Evolutionary conservation across 2,329 filamentous ascomycete genomes (phyloP), one percentile per base, ranked within the genome.

Genomic region (Arthrobotrys sphaeroides): DNA sequence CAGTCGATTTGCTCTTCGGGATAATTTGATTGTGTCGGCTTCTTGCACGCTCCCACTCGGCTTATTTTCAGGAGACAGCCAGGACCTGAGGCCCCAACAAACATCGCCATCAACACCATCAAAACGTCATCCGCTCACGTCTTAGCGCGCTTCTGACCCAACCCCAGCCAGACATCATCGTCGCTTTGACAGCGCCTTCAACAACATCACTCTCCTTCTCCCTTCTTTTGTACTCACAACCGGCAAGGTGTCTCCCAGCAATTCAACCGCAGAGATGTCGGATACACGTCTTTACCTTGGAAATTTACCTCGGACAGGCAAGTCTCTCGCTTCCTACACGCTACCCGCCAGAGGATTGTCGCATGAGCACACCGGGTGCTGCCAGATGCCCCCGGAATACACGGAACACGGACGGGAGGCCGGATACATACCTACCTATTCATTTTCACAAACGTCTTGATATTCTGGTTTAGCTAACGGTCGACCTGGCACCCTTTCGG

Each of bases 221-320:
- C 20, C 31, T 18, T 18, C n/a, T 26, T 43, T 24, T 20, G 3
- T 26, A 31, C 5, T 28, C 18, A 28, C 38, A 33, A 66, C 55
- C 62, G 45, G n/a, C 70, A 68, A 55, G 16, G 40, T 47, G 55
- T 67, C 55, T 36, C 53, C 59, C 24, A 47, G n/a, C 16, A 40
- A 57, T 55, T 33, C 47, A 16, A 13, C 24, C 64, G 53, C 42
- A 31, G 53, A 60, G 47, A 75, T 75, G 72, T 97, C 93, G 78
- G 91, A 91, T 80, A 98, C 94, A 82, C 90, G 95, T 85, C 91
- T 98, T 80, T 99, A 98, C 86, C 87, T 98, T 85, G 94, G 94
- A 84, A 98, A 98, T 86, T 90, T 99, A 83, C 94, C 95, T 84
- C 92, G 93, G 84, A 69, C 72, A 75, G 72, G 72, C 72, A 75